Evolutionary conservation across 495 filamentous ascomycete species (phyloP), one percentile per base, ranked within the genome.

Genomic region (Penicillium riverlandense): DNA sequence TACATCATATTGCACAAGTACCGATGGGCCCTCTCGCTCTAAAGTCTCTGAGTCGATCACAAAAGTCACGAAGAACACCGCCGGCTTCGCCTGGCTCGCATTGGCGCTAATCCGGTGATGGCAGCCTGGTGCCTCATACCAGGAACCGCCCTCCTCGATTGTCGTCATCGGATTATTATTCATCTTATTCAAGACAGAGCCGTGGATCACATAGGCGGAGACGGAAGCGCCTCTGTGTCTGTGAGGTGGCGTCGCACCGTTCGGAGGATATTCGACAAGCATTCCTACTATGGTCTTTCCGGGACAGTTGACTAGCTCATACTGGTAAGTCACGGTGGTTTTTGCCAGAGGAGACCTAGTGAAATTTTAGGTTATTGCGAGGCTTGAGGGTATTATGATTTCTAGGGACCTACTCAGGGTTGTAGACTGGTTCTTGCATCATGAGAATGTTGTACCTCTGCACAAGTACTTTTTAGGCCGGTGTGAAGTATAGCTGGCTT

Each of bases 51-150:
- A 58, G 37, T 69, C 60, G n/a, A 63, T 35, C 13, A 71, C 39
- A 13, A 71, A 39, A 36, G 43, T 60, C 6, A 50, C 67, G 12
- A 67, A 40, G 4, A 69, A 30, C 8, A 42, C 43, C 0, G 63
- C 62, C 2, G 58, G 44, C 39, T 63, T 63, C 4, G 55, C 64
- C 39, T 55, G 50, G 48, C 65, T 65, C 4, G 51, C 53, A 48
- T 71, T 71, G 33, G 61, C 62, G 37, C 68, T 68, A 37, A 64
- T 55, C 22, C 58, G 50, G 47, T 74, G 68, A 35, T 69, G 66
- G 35, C 70, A 74, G 1, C 67, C 68, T 0, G 70, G 70, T 8
- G 65, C 63, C 47, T 74, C 68, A 39, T 59, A 69, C 53, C 58
- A 71, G 11, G 52, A 54, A 7, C 54, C 65, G 1, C 66, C 67